Conservation (phyloP, 106 monocot species). For the Amphibolis antarctica region DNA sequence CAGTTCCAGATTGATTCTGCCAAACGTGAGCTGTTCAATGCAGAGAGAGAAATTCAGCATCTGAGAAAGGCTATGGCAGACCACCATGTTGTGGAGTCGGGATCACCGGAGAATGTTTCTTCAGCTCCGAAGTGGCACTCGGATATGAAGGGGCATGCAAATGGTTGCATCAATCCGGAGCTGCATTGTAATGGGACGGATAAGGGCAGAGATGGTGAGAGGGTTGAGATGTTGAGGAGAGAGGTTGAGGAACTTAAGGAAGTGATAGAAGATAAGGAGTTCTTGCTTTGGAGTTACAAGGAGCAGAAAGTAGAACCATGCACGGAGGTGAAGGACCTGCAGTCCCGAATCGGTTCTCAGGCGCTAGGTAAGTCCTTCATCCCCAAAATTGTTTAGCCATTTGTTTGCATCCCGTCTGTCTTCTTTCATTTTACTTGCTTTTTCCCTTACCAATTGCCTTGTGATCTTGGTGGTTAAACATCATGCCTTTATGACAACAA, state of each 20-base stretch:
- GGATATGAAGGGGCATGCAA: slow-evolving; percentile 22
- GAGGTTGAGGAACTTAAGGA: slow-evolving; percentile 33
- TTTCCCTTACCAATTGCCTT: neutral
- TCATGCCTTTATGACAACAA: no score
- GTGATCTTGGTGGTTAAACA: no score
- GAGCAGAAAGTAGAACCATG: slow-evolving; percentile 33
- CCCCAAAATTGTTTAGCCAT: no score
- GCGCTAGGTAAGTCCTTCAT: slow-evolving; percentile 20
- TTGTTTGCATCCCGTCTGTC: neutral
- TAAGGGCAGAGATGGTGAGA: slow-evolving; percentile 13
- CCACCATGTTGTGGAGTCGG: slow-evolving; percentile 17
- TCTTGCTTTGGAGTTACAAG: slow-evolving; percentile 36
- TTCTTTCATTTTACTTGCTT: neutral
- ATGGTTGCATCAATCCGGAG: slow-evolving; percentile 16
- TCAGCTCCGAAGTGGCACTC: slow-evolving; percentile 8
- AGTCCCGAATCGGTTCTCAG: slow-evolving; percentile 19
- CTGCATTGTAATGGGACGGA: slow-evolving; percentile 4
- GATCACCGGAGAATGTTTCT: slow-evolving; percentile 9
- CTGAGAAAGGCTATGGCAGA: slow-evolving; percentile 24
- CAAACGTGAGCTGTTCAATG: slow-evolving; percentile 17
- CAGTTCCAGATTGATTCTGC: slow-evolving; percentile 29
- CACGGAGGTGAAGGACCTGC: slow-evolving; percentile 31
- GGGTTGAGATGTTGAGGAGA: slow-evolving; percentile 28
- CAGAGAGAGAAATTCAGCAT: slow-evolving; percentile 30
- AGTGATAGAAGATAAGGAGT: slow-evolving; percentile 43